Percentiles rank a stretch among this genome's conserved stretches.
These are phyloP conservation scores for Termitomyces sp. DNA, from an alignment of 768 basidiomycete genomes.

Conservation along the genomic window DNA sequence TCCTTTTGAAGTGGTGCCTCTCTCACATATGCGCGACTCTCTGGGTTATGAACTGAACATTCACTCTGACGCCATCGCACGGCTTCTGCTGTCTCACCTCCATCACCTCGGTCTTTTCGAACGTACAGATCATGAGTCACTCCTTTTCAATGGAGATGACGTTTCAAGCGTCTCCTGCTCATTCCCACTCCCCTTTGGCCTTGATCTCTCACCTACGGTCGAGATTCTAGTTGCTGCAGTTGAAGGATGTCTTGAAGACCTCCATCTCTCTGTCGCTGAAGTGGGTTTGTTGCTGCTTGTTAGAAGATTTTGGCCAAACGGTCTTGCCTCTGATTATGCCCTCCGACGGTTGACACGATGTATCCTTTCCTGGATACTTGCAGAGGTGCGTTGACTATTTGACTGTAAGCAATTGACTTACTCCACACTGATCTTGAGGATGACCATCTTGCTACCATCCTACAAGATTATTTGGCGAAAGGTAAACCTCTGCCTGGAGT, in stretches of 20 bases:
- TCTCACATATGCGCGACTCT: conserved; percentile 55
- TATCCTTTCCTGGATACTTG: conserved; percentile 65
- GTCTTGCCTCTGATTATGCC: conserved; percentile 67
- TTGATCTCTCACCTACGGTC: conserved; percentile 68
- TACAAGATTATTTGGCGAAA: conserved; percentile 62
- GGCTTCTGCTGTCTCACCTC: conserved; percentile 52
- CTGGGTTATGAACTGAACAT: conserved; percentile 57
- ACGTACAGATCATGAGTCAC: conserved; percentile 29
- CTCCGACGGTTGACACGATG: conserved; percentile 52
- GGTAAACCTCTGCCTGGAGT: conserved; percentile 60
- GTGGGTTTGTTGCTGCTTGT: conserved; percentile 63
- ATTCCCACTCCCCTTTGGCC: conserved; percentile 65
- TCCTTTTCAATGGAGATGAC: conserved; percentile 30
- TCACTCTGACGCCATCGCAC: conserved; percentile 44
- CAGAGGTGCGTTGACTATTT: conserved; percentile 44
- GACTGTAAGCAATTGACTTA: background rate
- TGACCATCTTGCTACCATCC: conserved; percentile 55
- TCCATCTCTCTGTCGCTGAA: conserved; percentile 73
- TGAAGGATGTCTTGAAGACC: conserved; percentile 62
- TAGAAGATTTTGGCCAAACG: conserved; percentile 69
- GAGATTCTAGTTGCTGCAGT: conserved; percentile 67
- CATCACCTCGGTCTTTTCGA: conserved; percentile 59
- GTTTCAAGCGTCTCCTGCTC: conserved; percentile 36
- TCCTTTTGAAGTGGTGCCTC: conserved; percentile 51
- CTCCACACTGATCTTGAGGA: conserved; percentile 36